These are phyloP conservation scores for Leishmania braziliensis DNA, from an alignment of 208 protist genomes.

Conservation along the genomic window DNA sequence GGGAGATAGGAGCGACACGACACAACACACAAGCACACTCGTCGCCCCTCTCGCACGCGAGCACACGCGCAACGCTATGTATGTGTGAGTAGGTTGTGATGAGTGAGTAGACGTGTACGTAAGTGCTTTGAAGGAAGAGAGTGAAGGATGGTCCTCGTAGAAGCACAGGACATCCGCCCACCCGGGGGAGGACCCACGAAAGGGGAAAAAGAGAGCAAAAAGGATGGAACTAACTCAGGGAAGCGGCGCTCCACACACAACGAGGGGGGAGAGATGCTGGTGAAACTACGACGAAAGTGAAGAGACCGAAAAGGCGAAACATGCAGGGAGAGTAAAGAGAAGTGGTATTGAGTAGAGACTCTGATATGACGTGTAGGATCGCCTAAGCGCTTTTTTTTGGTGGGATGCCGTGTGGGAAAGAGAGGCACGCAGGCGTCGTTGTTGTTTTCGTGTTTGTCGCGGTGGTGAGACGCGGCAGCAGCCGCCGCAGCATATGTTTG, in stretches of 20 bases:
- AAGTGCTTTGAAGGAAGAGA: neutral
- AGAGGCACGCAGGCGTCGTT: neutral
- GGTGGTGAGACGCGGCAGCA: neutral
- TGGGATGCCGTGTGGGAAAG: neutral
- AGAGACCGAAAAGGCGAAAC: neutral
- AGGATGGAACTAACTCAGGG: neutral
- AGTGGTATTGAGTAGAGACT: neutral
- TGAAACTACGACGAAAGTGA: neutral
- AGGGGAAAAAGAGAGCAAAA: neutral
- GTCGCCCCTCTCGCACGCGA: neutral
- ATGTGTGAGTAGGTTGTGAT: neutral
- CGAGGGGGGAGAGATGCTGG: neutral
- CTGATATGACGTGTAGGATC: neutral
- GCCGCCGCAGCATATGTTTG: constrained; percentile 6
- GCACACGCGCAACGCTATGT: neutral
- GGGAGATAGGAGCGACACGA: constrained; percentile 1
- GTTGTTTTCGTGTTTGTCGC: neutral
- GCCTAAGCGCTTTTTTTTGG: neutral
- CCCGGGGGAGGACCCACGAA: too few species aligned
- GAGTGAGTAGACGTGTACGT: neutral
- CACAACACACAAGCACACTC: neutral
- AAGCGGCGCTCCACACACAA: neutral
- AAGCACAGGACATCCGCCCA: neutral
- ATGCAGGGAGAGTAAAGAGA: neutral
- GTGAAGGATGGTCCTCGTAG: neutral